Conservation (phyloP, 306 rosid genomes). For the Prunus mira region DNA sequence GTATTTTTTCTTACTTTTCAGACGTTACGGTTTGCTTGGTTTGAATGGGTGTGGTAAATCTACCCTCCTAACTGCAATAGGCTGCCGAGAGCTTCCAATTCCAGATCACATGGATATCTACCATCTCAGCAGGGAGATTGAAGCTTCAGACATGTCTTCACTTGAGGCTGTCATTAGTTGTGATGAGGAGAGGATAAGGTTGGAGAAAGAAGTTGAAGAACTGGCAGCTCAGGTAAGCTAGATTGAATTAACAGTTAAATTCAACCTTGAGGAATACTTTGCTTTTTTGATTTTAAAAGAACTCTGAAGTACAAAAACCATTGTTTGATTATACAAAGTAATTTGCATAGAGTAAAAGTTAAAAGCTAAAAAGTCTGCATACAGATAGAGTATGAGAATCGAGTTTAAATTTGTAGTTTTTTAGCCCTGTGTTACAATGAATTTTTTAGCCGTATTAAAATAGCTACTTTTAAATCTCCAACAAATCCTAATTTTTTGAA, state of each 20-base stretch:
- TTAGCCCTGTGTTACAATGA: background rate
- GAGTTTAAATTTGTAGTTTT: background rate
- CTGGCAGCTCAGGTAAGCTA: slow-evolving; percentile 74
- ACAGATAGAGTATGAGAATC: background rate
- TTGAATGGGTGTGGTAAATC: slow-evolving; percentile 97
- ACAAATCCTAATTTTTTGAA: background rate
- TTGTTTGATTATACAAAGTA: background rate
- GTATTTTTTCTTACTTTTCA: slow-evolving; percentile 24
- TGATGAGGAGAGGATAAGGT: slow-evolving; percentile 87
- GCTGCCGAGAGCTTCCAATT: slow-evolving; percentile 86
- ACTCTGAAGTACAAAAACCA: background rate
- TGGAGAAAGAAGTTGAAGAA: slow-evolving; percentile 88
- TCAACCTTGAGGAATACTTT: background rate
- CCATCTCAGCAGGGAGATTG: slow-evolving; percentile 88
- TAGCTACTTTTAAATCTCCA: too few species aligned
- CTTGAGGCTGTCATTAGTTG: slow-evolving; percentile 86
- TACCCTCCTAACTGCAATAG: slow-evolving; percentile 81
- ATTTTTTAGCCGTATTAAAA: too few species aligned
- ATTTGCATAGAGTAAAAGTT: background rate
- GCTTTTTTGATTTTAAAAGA: background rate
- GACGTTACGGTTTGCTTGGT: slow-evolving; percentile 95
- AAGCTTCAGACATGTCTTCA: slow-evolving; percentile 95
- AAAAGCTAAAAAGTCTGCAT: background rate
- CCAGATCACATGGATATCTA: slow-evolving; percentile 97
- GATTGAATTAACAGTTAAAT: background rate